Conservation (phyloP, 148 eudicot genomes). For the Chenopodium berlandieri region DNA sequence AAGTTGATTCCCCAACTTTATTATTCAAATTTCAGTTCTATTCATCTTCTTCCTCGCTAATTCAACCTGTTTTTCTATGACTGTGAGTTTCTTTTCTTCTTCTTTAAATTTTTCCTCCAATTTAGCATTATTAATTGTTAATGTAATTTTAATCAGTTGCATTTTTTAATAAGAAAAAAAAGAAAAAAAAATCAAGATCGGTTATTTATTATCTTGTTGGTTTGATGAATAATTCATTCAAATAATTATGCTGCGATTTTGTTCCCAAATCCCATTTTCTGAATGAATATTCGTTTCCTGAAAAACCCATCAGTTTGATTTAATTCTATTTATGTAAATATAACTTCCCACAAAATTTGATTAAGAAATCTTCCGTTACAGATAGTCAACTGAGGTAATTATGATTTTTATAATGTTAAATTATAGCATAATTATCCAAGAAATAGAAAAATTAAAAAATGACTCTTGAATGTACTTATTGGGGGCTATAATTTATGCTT, state of each 20-base stretch:
- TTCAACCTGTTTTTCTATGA: conserved; percentile 17
- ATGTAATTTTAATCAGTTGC: neutral
- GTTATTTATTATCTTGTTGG: neutral
- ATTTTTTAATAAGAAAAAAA: neutral
- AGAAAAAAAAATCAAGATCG: neutral
- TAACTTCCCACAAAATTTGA: neutral
- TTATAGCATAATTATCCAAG: neutral
- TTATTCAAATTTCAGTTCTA: conserved; percentile 9
- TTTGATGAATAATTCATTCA: neutral
- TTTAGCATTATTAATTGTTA: neutral
- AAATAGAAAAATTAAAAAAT: neutral
- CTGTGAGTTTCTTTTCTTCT: conserved; percentile 16
- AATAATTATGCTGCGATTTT: conserved; percentile 3
- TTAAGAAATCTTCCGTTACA: neutral
- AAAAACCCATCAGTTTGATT: neutral
- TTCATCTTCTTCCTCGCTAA: conserved; percentile 2
- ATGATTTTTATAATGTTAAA: neutral
- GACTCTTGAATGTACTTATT: neutral
- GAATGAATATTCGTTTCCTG: neutral
- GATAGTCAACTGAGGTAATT: conserved; percentile 21
- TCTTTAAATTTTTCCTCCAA: too few species aligned
- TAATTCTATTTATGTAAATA: neutral
- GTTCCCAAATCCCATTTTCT: neutral
- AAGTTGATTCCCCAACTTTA: neutral
- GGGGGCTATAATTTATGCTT: neutral